A percentile compares a stretch with the other conserved stretches of the same genome.
Evolutionary conservation across 2,329 filamentous ascomycete genomes (phyloP).

Genomic region (Paraphaeosphaeria sporulosa): DNA sequence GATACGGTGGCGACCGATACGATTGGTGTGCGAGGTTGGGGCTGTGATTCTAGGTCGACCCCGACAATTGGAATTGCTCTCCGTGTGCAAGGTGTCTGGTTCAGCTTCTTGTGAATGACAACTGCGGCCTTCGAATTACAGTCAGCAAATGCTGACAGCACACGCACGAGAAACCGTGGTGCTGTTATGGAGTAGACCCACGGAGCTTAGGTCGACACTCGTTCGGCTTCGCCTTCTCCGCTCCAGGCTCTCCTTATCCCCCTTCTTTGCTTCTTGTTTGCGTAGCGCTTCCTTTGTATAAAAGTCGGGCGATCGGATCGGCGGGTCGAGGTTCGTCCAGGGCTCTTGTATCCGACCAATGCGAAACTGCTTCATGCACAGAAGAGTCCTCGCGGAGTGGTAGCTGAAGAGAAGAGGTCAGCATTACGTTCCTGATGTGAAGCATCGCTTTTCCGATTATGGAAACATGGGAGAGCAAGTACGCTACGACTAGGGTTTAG

Average conservation of each 20-base stretch:
- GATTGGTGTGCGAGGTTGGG: slow-evolving; percentile 26
- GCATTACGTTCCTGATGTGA: slow-evolving; percentile 23
- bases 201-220: slow-evolving; percentile 40
- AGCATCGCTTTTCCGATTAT: slow-evolving; percentile 16
- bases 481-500: slow-evolving; percentile 11
- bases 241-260: slow-evolving; percentile 19
- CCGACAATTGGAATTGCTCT: slow-evolving; percentile 20
- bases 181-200: slow-evolving; percentile 26
- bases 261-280: slow-evolving; percentile 21
- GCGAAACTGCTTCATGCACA: slow-evolving; percentile 66
- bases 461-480: slow-evolving; percentile 16
- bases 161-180: slow-evolving; percentile 16
- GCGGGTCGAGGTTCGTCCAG: slow-evolving; percentile 67
- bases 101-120: slow-evolving; percentile 37
- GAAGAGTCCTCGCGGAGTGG: slow-evolving; percentile 62
- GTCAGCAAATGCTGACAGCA: slow-evolving; percentile 26
- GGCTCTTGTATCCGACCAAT: slow-evolving; percentile 64
- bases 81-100: slow-evolving; percentile 27
- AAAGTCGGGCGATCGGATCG: slow-evolving; percentile 62
- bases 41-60: slow-evolving; percentile 33
- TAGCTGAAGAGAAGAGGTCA: slow-evolving; percentile 56
- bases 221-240: slow-evolving; percentile 17
- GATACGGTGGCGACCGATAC: not conserved
- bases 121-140: slow-evolving; percentile 30
- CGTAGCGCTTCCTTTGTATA: slow-evolving; percentile 28